Base-by-base conservation (phyloP, 2,329 filamentous ascomycete species). In the Colletotrichum camelliae region DNA sequence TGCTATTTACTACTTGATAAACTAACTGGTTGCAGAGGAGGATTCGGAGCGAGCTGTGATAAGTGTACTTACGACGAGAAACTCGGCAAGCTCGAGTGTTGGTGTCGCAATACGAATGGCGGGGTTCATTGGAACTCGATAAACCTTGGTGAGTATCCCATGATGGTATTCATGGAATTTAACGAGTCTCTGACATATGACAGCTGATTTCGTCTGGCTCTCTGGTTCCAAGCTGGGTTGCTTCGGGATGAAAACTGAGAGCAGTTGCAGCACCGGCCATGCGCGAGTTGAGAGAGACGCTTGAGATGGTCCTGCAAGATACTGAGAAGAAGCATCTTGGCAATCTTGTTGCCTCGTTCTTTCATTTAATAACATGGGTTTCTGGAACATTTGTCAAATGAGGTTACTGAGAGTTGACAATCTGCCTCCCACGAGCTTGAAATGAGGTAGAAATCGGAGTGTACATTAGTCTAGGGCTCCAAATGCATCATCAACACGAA, bases 1-100 rank as follows among this genome's bases (percentile, higher is more conserved):
- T 5, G 4, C 0, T 31, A n/a, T 7, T 31, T 1, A 24, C 13
- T 0, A 0, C 43, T 24, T 0, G 39, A 29, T 21, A 33, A 13
- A 18, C 37, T 21, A 5, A 52, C n/a, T 24, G n/a, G 21, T 2
- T 7, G n/a, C n/a, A 67, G 64, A 37, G 64, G 64, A 15, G 37
- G 24, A 6, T 67, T 67, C 8, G 64, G 64, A 24, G 15, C 9
- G n/a, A 67, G 35, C 31, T 67, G 64, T 21, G 24, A 39, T 4
- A 39, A 31, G 24, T 67, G 64, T 9, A 16, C n/a, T 27, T 67
- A 67, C 27, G 39, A 67, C 39, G 39, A 67, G 6, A 48, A 33
- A 43, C 21, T 3, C 6, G 18, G 39, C 18, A 55, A 31, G n/a
- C 37, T 67, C 7, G 16, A 39, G 16, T 67, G 64, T 21, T 67